phyloP scores from a whole-genome alignment of 1,139 yeast genomes.

The Eremothecium coryli region DNA sequence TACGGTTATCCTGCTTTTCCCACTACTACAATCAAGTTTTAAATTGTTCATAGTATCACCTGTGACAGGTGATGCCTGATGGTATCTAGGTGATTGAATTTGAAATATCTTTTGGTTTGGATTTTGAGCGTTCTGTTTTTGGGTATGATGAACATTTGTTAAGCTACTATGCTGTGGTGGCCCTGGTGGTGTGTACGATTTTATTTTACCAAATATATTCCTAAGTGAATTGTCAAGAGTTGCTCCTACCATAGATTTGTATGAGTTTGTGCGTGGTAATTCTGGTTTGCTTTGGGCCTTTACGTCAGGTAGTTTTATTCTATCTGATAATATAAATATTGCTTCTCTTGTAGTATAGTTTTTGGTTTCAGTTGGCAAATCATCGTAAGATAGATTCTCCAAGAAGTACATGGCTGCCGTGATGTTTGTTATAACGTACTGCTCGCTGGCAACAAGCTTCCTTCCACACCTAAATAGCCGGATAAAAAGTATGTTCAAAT shows the following conservation, averaged over 20 bases:
- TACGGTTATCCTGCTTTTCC: constrained; percentile 1
- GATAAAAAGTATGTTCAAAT: constrained; percentile 44
- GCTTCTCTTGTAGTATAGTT: constrained; percentile 15
- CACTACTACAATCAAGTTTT: too few relatives aligned
- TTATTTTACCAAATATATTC: constrained; percentile 25
- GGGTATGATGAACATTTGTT: background rate
- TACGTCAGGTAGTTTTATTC: constrained; percentile 3
- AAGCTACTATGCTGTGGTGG: too few relatives aligned
- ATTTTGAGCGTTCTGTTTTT: background rate
- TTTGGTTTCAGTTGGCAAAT: constrained; percentile 30
- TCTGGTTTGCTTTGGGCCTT: constrained; percentile 6
- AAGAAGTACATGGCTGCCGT: constrained; percentile 54
- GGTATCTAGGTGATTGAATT: background rate
- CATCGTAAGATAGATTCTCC: constrained; percentile 38
- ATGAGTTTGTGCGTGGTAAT: constrained; percentile 9
- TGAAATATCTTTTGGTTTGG: background rate
- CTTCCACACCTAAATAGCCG: constrained; percentile 46
- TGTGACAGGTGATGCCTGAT: constrained; percentile 5
- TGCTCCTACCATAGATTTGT: constrained; percentile 8
- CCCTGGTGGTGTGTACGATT: constrained; percentile 26
- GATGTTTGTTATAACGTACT: constrained; percentile 52
- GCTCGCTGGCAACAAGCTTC: constrained; percentile 41
- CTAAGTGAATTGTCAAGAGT: constrained; percentile 14
- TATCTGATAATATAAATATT: constrained; percentile 2
- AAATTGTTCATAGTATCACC: constrained; percentile 5